Percentiles rank a stretch among this genome's conserved stretches.
Evolutionary conservation across 129 eudicot species (phyloP).

Genomic region (Lonicera japonica): DNA sequence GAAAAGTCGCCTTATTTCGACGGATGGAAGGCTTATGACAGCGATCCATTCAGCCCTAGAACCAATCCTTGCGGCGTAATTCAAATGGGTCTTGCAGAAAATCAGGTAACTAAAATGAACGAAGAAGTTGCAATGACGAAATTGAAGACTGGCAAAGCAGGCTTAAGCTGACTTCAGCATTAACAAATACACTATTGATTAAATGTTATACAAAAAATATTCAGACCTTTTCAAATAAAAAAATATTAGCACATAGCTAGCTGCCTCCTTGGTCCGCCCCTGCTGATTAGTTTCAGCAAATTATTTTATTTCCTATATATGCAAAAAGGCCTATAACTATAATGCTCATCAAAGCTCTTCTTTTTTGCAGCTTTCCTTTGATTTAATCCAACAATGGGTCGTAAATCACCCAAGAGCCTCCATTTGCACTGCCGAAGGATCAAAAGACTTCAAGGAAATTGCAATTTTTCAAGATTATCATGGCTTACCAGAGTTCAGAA

Average conservation of each 20-base stretch:
- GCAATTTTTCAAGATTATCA: conserved; percentile 45
- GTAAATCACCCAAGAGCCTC: conserved; percentile 34
- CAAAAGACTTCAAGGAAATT: conserved; percentile 22
- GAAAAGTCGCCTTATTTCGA: conserved; percentile 57
- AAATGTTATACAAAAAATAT: too few species aligned
- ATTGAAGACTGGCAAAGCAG: too few species aligned
- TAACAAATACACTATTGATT: too few species aligned
- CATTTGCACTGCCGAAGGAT: conserved; percentile 38
- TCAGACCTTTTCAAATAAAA: too few species aligned
- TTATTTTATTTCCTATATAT: too few species aligned
- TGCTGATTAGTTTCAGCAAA: too few species aligned
- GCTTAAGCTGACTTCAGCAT: too few species aligned
- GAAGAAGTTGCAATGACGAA: too few species aligned
- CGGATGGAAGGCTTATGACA: conserved; percentile 61
- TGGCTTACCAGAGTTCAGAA: conserved; percentile 46
- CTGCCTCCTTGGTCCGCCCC: too few species aligned
- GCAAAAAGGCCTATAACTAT: too few species aligned
- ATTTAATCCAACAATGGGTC: conserved; percentile 35
- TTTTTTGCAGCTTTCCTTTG: conserved; percentile 35
- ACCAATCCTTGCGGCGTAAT: conserved; percentile 46
- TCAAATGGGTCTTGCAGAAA: conserved; percentile 64
- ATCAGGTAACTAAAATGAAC: conserved; percentile 26
- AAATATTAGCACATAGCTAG: too few species aligned
- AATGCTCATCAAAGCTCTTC: background rate
- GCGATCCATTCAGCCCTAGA: conserved; percentile 36